These are phyloP conservation scores for Climacium dendroides DNA, from an alignment of 225 moss, liverwort and hornwort genomes.

Conservation along the genomic window DNA sequence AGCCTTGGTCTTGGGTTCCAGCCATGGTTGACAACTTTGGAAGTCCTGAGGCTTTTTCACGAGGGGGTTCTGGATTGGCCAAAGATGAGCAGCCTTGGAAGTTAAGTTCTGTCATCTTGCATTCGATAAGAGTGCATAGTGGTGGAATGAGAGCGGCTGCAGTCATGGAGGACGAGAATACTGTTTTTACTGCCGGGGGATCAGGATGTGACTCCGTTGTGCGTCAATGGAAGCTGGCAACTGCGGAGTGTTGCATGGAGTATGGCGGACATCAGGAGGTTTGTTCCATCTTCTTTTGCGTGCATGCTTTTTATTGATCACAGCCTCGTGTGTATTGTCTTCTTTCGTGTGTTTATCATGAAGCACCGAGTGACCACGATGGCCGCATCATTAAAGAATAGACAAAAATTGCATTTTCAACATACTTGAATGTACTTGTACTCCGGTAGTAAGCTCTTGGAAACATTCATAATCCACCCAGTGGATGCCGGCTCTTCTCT, in stretches of 20 bases:
- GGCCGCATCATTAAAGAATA: background rate
- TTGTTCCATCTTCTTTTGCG: background rate
- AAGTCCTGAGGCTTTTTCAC: slow-evolving; percentile 50
- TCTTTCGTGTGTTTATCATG: background rate
- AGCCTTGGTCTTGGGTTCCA: slow-evolving; percentile 62
- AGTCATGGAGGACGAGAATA: slow-evolving; percentile 65
- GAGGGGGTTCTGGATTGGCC: slow-evolving; percentile 36
- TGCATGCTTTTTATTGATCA: background rate
- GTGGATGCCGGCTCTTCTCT: background rate
- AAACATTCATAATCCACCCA: background rate
- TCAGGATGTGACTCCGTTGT: slow-evolving; percentile 57
- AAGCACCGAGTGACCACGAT: background rate
- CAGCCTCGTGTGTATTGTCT: background rate
- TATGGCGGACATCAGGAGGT: slow-evolving; percentile 75
- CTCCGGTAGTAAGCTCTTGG: background rate
- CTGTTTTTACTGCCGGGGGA: slow-evolving; percentile 68
- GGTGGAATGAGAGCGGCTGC: slow-evolving; percentile 34
- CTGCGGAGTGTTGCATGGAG: slow-evolving; percentile 62
- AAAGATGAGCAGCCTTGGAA: slow-evolving; percentile 62
- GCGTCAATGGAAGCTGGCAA: slow-evolving; percentile 66
- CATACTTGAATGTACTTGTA: background rate
- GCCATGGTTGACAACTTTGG: slow-evolving; percentile 28
- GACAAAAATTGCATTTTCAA: background rate
- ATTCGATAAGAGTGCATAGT: slow-evolving; percentile 67
- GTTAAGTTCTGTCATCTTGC: slow-evolving; percentile 47